These are phyloP conservation scores for Apiospora hydei DNA, from an alignment of 2,329 filamentous ascomycete species.

Conservation along the genomic window DNA sequence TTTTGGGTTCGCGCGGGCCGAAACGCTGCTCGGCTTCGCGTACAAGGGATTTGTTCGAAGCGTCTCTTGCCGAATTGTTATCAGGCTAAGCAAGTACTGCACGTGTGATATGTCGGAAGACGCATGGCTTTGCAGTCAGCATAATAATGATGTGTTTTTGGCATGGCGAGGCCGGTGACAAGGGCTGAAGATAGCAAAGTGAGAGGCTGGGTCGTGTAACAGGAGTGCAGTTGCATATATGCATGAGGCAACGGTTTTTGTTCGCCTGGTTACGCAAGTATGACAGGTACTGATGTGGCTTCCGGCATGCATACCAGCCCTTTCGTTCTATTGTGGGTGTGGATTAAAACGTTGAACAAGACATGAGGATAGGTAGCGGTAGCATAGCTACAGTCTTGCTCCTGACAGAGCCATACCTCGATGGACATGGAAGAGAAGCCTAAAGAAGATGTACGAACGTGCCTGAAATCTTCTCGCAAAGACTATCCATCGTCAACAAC, in stretches of 20 bases:
- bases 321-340: background rate
- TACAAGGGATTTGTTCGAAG: background rate
- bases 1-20: conserved; percentile 7
- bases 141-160: background rate
- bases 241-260: background rate
- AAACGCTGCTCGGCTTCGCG: background rate
- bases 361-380: background rate
- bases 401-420: too few species aligned
- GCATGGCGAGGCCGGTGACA: background rate
- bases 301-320: background rate
- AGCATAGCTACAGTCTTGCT: background rate
- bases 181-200: background rate
- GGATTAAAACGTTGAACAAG: background rate
- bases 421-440: background rate
- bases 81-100: background rate
- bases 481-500: background rate
- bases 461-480: background rate
- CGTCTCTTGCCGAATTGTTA: background rate
- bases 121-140: background rate
- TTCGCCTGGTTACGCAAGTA: background rate
- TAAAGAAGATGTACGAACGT: background rate
- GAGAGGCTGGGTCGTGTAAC: background rate
- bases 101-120: background rate
- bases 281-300: background rate
- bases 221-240: background rate